A percentile compares a stretch with the other conserved stretches of the same genome.
Conservation (phyloP, 768 basidiomycete species). For the Peribolospora baueri region DNA sequence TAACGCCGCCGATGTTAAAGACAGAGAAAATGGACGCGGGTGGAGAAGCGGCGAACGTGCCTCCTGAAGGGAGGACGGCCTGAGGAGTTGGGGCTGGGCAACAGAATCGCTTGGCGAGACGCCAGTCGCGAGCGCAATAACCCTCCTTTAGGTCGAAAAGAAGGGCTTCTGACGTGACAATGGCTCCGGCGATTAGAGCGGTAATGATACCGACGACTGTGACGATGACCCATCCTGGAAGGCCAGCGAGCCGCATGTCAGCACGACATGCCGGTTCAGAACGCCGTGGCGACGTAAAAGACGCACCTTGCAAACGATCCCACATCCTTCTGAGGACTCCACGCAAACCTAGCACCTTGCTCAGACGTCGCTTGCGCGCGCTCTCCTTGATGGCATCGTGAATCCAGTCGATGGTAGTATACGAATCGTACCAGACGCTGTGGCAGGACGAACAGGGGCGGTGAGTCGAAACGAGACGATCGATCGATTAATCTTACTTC, state of each 20-base stretch:
- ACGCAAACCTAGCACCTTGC: conserved; percentile 6
- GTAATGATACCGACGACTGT: conserved; percentile 68
- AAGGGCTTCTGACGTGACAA: conserved; percentile 64
- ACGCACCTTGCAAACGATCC: conserved; percentile 30
- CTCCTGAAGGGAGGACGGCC: too few relatives aligned
- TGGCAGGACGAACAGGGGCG: too few relatives aligned
- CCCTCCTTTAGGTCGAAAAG: conserved; percentile 86
- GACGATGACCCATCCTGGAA: conserved; percentile 69
- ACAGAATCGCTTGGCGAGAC: conserved; percentile 56
- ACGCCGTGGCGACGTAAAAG: conserved; percentile 29
- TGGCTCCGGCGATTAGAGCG: conserved; percentile 47
- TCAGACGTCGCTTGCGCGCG: conserved; percentile 6
- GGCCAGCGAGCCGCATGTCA: conserved; percentile 43
- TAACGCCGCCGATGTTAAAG: too few relatives aligned
- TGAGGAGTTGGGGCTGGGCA: conserved; percentile 26
- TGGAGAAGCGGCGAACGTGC: too few relatives aligned
- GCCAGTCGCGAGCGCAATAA: conserved; percentile 46
- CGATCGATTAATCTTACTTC: too few relatives aligned
- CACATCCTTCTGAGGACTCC: conserved; percentile 5
- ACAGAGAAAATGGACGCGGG: too few relatives aligned
- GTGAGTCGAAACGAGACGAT: too few relatives aligned
- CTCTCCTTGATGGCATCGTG: conserved; percentile 42
- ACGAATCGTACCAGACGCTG: conserved; percentile 15
- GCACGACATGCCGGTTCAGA: conserved; percentile 31
- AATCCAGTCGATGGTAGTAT: conserved; percentile 81